Percentiles rank a stretch among this genome's conserved stretches.
Conservation (phyloP, 2,329 filamentous ascomycete genomes). For the Fusarium mundagurra region DNA sequence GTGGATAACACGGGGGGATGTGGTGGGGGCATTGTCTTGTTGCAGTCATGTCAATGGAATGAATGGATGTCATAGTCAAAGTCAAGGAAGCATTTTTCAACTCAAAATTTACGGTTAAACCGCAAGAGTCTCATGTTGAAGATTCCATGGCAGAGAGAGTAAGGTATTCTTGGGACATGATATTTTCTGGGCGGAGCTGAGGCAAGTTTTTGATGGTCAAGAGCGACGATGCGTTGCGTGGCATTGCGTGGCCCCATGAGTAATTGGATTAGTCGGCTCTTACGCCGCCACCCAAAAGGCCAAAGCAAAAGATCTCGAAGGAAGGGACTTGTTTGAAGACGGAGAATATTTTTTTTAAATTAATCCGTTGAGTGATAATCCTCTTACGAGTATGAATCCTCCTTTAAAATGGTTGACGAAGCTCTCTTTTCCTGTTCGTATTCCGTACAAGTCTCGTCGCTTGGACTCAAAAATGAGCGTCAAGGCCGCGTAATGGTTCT, state of each 20-base stretch:
- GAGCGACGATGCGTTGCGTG: slow-evolving; percentile 19
- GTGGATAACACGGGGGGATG: slow-evolving; percentile 39
- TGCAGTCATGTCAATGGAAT: slow-evolving; percentile 2
- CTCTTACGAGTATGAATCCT: background rate
- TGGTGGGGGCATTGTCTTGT: slow-evolving; percentile 40
- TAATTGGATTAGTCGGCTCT: slow-evolving; percentile 36
- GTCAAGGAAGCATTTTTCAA: slow-evolving; percentile 1
- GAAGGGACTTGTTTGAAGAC: background rate
- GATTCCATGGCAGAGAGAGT: background rate
- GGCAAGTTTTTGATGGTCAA: slow-evolving; percentile 24
- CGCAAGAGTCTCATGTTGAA: slow-evolving; percentile 6
- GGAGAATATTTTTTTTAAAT: background rate
- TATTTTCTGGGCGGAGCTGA: background rate
- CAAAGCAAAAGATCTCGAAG: background rate
- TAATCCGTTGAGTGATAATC: background rate
- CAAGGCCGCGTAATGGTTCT: slow-evolving; percentile 29
- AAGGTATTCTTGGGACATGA: background rate
- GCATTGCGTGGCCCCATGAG: slow-evolving; percentile 49
- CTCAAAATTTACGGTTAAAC: slow-evolving; percentile 8
- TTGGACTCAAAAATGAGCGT: slow-evolving; percentile 11
- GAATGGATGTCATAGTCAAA: slow-evolving; percentile 27
- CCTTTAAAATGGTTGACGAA: background rate
- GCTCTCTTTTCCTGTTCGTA: background rate
- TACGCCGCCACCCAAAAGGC: slow-evolving; percentile 37
- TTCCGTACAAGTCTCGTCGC: slow-evolving; percentile 12